Base-by-base conservation (phyloP, 2,329 filamentous ascomycete genomes). In the Penicillium italicum region DNA sequence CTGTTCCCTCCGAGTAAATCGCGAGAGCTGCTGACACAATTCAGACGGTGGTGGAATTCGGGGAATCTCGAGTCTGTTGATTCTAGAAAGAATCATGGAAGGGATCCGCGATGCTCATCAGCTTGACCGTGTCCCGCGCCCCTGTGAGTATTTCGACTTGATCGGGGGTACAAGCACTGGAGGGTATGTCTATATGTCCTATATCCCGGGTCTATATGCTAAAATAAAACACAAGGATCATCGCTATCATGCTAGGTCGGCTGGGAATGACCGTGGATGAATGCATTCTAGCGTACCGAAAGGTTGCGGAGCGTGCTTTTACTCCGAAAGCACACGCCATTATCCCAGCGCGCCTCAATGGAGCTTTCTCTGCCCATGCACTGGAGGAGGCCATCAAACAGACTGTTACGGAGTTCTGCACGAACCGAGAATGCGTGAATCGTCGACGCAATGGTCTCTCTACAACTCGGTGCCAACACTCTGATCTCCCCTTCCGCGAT, bases 251-350 rank as follows among this genome's bases (percentile, higher is more conserved):
- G 50, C 26, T 53, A 0, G 50, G 50, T 4, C 16, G 50, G 5
- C 18, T 53, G 7, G 34, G 34, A 28, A 53, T 53, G 50, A 47
- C 42, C 9, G 50, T 53, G 2, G 50, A 47, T 11, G 42, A 53
- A 34, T 53, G 50, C 18, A 28, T 47, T 14, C 42, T 14, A 40
- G 50, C 26, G 1, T 53, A 53, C 10, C 7, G 26, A 26, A 28
- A 7, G 1, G 42, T 53, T 20, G 42, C 34, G 5, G 0, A 47
- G 26, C 42, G 40, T 26, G 34, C 5, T 5, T 47, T 53, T 6
- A 53, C 5, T 24, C 50, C 34, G 0, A 47, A 53, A 7, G 14
- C 1, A 46, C 12, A 18, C 5, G n/a, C 34, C 0, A 38, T 33
- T n/a, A 20, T 53, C 4, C 34, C 42, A 5, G 24, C 5, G 5